These are phyloP conservation scores for Verticillium klebahnii DNA, from an alignment of 2,329 filamentous ascomycete genomes.

Conservation along the genomic window DNA sequence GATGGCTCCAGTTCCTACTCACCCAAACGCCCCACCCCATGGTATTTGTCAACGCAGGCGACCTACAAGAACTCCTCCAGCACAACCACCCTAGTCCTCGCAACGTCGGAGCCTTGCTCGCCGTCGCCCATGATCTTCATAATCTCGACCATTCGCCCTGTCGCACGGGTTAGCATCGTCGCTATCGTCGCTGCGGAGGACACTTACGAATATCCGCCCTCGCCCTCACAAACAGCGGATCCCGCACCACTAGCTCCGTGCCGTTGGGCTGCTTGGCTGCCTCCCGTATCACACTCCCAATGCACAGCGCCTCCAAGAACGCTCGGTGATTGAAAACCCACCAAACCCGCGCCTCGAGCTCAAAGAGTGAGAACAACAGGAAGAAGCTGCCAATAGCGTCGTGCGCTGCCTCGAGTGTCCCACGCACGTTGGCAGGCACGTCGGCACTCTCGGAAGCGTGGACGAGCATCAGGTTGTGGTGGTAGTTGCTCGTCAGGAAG, in stretches of 20 bases:
- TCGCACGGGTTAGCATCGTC: background rate
- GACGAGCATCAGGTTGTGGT: conserved; percentile 76
- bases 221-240: conserved; percentile 56
- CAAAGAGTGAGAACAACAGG: conserved; percentile 63
- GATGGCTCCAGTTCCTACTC: too few relatives aligned
- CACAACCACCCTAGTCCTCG: conserved; percentile 54
- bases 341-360: conserved; percentile 71
- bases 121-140: conserved; percentile 54
- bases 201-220: conserved; percentile 56
- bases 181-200: background rate
- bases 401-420: conserved; percentile 69
- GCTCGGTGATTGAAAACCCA: conserved; percentile 82
- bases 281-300: conserved; percentile 55
- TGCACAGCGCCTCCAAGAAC: conserved; percentile 71
- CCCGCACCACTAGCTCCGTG: conserved; percentile 40
- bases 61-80: conserved; percentile 46
- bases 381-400: conserved; percentile 73
- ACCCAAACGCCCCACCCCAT: background rate
- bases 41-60: background rate
- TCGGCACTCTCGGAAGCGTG: conserved; percentile 65
- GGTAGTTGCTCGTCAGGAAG: conserved; percentile 78
- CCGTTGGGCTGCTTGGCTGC: conserved; percentile 39
- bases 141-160: conserved; percentile 60
- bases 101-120: conserved; percentile 53
- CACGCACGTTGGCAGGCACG: conserved; percentile 61